Evolutionary conservation across 1,284 basidiomycete species (phyloP), one percentile per base, ranked within the genome.

Genomic region (Cystobasidium pallidum): DNA sequence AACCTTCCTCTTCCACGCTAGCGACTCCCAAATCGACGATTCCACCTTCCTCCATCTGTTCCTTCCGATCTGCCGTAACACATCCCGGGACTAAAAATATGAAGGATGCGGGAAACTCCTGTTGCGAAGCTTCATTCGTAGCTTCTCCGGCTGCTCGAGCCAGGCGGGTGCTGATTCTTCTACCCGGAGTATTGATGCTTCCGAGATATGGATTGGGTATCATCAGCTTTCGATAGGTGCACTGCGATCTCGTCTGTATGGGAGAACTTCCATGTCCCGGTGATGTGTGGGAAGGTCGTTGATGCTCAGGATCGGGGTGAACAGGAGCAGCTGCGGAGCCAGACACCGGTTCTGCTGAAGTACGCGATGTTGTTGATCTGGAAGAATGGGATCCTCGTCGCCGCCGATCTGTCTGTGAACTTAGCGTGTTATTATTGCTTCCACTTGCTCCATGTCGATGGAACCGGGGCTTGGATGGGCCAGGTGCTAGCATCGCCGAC

Each of bases 11-110:
- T 26, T 71, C 68, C 1, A 63, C 49, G 36, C 61, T 71, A 10
- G 68, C 68, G 21, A 54, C 68, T 7, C 68, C 68, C 24, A 71
- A 47, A 34, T 71, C 68, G 13, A 63, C 59, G 17, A 71, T 71
- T 8, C 52, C 61, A 30, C 49, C 68, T 36, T 70, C 67, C 21
- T 70, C 43, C 67, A 70, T 70, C 36, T 63, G 30, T 26, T 71
- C 68, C 30, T 55, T 71, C 3, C 59, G 54, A 47, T 71, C 68
- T 6, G 57, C 39, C 10, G 68, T 71, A 2, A 54, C 59, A 24
- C 68, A 71, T 24, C 68, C 68, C 21, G 68, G 68, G 6, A 71
- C 68, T 10, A 71, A 39, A 51, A 71, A 71, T 7, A 71, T 39
- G 24, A 52, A 71, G 13, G 43, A 39, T 13, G 68, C 26, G 1